Conservation (phyloP, 805 yeast species). For the Nakazawaea populi region DNA sequence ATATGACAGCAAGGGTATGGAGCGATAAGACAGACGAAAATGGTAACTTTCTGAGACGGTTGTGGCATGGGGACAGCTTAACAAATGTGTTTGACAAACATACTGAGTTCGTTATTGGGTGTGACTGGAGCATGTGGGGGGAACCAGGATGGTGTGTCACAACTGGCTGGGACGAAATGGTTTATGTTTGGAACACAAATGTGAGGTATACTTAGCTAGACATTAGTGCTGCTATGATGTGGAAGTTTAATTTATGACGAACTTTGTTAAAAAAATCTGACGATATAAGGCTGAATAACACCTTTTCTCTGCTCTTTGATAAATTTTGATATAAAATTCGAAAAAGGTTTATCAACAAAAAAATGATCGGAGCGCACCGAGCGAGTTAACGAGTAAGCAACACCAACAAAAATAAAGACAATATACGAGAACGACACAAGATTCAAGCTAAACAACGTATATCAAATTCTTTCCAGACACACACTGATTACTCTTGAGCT, state of each 20-base stretch:
- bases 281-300: no score
- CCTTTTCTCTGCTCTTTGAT: no score
- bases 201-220: slow-evolving; percentile 2
- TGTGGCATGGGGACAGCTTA: slow-evolving; percentile 45
- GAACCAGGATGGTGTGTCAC: slow-evolving; percentile 93
- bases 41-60: slow-evolving; percentile 42
- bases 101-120: slow-evolving; percentile 85
- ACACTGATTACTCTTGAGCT: no score
- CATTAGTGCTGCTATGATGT: neutral
- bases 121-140: slow-evolving; percentile 97
- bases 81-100: slow-evolving; percentile 60
- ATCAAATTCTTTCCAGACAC: no score
- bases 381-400: no score
- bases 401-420: no score
- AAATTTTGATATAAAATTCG: no score
- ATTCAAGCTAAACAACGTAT: no score
- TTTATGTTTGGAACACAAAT: slow-evolving; percentile 79
- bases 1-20: slow-evolving; percentile 92
- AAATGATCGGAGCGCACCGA: no score
- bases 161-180: slow-evolving; percentile 96
- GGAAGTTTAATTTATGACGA: neutral
- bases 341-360: no score
- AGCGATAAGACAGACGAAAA: slow-evolving; percentile 55
- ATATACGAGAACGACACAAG: no score
- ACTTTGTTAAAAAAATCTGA: no score